A percentile compares a stretch with the other conserved stretches of the same genome.
Conservation (phyloP, 2,329 filamentous ascomycete genomes). For the Tolypocladium ovalisporum region DNA sequence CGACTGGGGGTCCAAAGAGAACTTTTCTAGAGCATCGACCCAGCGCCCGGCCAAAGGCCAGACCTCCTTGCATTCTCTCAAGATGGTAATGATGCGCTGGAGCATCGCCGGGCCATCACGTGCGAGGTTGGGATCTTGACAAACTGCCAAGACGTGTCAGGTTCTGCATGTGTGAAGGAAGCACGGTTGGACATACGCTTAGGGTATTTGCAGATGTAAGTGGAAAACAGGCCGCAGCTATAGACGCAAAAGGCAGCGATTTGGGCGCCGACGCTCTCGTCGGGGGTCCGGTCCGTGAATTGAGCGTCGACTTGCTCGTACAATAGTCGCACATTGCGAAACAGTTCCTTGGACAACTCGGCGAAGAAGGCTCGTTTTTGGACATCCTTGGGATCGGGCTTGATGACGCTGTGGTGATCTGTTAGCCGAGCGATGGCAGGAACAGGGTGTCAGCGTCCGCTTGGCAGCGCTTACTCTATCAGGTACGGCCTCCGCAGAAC, state of each 20-base stretch:
- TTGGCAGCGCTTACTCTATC: constrained; percentile 27
- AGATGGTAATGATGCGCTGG: constrained; percentile 30
- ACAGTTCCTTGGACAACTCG: constrained; percentile 34
- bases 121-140: constrained; percentile 26
- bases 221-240: constrained; percentile 40
- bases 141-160: constrained; percentile 21
- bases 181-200: constrained; percentile 23
- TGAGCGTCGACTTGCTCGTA: constrained; percentile 41
- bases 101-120: constrained; percentile 34
- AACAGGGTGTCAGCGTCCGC: not conserved
- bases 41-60: constrained; percentile 44
- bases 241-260: constrained; percentile 46
- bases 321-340: constrained; percentile 34
- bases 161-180: not conserved
- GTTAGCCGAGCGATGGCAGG: constrained; percentile 1
- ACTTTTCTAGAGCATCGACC: constrained; percentile 37
- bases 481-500: constrained; percentile 44
- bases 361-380: constrained; percentile 27
- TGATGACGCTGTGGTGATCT: constrained; percentile 29
- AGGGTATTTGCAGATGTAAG: constrained; percentile 41
- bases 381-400: constrained; percentile 25
- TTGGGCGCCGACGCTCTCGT: constrained; percentile 40
- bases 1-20: constrained; percentile 31
- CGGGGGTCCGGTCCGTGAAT: constrained; percentile 31
- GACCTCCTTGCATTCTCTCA: constrained; percentile 36